phyloP scores from a whole-genome alignment of 2,329 filamentous ascomycete species.

The Zymoseptoria brevis region DNA sequence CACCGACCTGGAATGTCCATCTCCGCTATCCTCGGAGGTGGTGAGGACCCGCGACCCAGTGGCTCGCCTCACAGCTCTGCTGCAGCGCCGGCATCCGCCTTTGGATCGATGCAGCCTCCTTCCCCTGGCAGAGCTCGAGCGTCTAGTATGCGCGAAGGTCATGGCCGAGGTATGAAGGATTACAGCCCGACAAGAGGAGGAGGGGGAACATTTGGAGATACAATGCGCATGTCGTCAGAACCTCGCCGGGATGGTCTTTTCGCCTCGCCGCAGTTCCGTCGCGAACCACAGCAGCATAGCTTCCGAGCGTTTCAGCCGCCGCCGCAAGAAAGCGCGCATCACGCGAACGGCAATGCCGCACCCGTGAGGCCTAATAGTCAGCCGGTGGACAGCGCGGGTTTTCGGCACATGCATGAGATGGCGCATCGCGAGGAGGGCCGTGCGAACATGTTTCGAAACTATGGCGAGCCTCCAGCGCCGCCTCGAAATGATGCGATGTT shows the following conservation, averaged over 20 bases:
- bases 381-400: constrained; percentile 20
- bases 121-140: constrained; percentile 36
- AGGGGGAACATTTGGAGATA: constrained; percentile 18
- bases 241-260: constrained; percentile 25
- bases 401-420: constrained; percentile 18
- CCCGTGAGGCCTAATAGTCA: constrained; percentile 29
- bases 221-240: constrained; percentile 20
- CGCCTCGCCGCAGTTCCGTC: constrained; percentile 25
- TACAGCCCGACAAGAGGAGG: constrained; percentile 19
- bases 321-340: constrained; percentile 16
- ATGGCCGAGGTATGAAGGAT: constrained; percentile 18
- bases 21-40: constrained; percentile 58
- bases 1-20: constrained; percentile 64
- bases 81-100: constrained; percentile 25
- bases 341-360: constrained; percentile 16
- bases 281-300: constrained; percentile 23
- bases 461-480: constrained; percentile 14
- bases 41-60: constrained; percentile 22
- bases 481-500: constrained; percentile 13
- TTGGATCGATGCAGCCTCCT: constrained; percentile 40
- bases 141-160: constrained; percentile 30
- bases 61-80: constrained; percentile 28
- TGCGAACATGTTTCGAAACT: constrained; percentile 20
- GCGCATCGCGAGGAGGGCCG: constrained; percentile 16
- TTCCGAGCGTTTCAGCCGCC: constrained; percentile 25